Evolutionary conservation across 768 basidiomycete species (phyloP), one percentile per base, ranked within the genome.

Genomic region (Termitomyces sp.): DNA sequence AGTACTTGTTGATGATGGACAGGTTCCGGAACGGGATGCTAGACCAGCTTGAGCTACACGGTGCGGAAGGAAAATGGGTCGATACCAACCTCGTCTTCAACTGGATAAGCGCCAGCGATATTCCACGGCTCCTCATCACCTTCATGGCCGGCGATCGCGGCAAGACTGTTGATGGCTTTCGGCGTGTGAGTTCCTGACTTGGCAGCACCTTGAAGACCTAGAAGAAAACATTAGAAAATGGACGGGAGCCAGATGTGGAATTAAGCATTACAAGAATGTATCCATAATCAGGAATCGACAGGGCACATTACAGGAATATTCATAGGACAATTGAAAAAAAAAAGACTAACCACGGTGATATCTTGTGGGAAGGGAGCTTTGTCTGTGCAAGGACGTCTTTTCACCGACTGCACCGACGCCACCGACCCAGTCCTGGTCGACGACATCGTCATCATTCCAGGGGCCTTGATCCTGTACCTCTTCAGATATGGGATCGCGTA

Each of bases 101-200:
- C 75, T 12, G 70, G 75, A 72, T 67, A 81, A 71, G 70, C 76
- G 35, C 77, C 80, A 41, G 84, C 83, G 43, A 78, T 74, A 68
- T 90, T 88, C 91, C 91, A 94, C 55, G 90, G 87, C 61, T 92
- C 91, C 67, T 94, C 91, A 58, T 91, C 91, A 62, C 86, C 89
- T 63, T 94, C 91, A 64, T 90, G 87, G 42, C 89, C 90, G 51
- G 88, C 84, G 70, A 94, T 93, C 54, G 88, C 88, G 37, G 87
- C 82, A 53, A 94, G 82, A 68, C 89, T 92, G 65, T 91, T 92
- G 70, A 92, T 75, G 23, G 82, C 81, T 57, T 89, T 84, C 35
- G 87, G 86, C 26, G 88, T 87, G 60, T 79, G 67, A 63, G 74
- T 86, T 28, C 87, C 86, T 11, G 82, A 66, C 65, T 83, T 83